Evolutionary conservation across 2,329 filamentous ascomycete species (phyloP).

Genomic region (Phoma herbarum): DNA sequence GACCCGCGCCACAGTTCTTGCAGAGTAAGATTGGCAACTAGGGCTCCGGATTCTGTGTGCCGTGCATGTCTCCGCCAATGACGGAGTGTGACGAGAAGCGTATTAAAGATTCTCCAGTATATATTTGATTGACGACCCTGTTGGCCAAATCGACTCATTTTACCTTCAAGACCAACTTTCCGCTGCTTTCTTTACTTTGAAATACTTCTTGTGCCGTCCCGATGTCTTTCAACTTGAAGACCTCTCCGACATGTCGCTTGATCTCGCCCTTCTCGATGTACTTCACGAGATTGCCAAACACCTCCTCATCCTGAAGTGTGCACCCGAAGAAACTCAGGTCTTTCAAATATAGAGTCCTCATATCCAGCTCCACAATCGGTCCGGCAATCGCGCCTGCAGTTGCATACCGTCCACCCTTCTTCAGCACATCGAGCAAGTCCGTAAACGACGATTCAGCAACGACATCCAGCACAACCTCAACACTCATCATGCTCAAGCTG

Average conservation of each 20-base stretch:
- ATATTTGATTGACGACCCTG: no score
- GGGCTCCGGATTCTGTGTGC: no score
- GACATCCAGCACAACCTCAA: not conserved
- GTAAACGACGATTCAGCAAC: no score
- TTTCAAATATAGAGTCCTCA: not conserved
- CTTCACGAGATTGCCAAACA: not conserved
- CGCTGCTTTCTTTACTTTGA: not conserved
- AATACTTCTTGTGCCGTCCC: not conserved
- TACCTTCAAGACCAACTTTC: no score
- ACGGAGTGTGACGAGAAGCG: no score
- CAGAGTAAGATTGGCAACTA: slow-evolving; percentile 26
- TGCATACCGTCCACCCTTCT: not conserved
- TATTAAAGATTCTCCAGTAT: no score
- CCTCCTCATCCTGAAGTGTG: not conserved
- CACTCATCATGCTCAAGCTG: not conserved
- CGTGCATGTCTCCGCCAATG: no score
- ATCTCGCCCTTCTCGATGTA: not conserved
- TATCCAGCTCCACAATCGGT: not conserved
- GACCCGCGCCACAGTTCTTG: slow-evolving; percentile 41
- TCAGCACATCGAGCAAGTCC: not conserved
- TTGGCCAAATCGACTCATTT: no score
- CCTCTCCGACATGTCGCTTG: not conserved
- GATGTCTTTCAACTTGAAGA: not conserved
- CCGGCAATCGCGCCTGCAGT: not conserved
- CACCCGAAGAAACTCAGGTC: not conserved